Evolutionary conservation across 345 rosid species (phyloP).

Genomic region (Geranium brycei): DNA sequence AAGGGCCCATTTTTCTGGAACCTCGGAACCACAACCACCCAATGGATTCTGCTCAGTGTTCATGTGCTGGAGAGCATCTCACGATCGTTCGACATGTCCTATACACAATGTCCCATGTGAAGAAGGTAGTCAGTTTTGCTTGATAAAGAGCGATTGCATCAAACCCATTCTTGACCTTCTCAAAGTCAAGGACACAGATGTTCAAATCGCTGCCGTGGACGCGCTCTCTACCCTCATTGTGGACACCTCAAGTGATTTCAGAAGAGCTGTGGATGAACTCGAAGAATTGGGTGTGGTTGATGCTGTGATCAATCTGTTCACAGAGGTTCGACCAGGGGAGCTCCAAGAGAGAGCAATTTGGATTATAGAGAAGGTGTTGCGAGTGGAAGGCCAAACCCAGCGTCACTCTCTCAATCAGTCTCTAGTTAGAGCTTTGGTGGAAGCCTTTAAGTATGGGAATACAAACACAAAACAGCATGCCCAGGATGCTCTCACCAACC

Average conservation of each 20-base stretch:
- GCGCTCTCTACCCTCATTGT: constrained; percentile 26
- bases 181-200: constrained; percentile 15
- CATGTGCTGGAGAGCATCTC: constrained; percentile 17
- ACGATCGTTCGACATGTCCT: constrained; percentile 21
- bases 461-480: constrained; percentile 21
- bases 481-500: constrained; percentile 32
- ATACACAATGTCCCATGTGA: constrained; percentile 20
- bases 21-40: constrained; percentile 16
- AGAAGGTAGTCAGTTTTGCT: constrained; percentile 19
- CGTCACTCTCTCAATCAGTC: constrained; percentile 22
- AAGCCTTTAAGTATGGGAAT: constrained; percentile 29
- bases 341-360: constrained; percentile 28
- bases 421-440: constrained; percentile 29
- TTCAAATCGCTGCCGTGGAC: constrained; percentile 28
- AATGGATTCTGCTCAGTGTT: constrained; percentile 18
- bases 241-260: constrained; percentile 13
- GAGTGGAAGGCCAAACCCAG: constrained; percentile 23
- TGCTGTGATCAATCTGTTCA: constrained; percentile 20
- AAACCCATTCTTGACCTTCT: constrained; percentile 27
- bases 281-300: constrained; percentile 14
- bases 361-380: constrained; percentile 25
- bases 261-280: constrained; percentile 22
- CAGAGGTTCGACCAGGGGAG: constrained; percentile 22
- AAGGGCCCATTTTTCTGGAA: constrained; percentile 11
- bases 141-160: constrained; percentile 22